Base-by-base conservation (phyloP, 2,329 filamentous ascomycete species). In the Xylaria sp. region DNA sequence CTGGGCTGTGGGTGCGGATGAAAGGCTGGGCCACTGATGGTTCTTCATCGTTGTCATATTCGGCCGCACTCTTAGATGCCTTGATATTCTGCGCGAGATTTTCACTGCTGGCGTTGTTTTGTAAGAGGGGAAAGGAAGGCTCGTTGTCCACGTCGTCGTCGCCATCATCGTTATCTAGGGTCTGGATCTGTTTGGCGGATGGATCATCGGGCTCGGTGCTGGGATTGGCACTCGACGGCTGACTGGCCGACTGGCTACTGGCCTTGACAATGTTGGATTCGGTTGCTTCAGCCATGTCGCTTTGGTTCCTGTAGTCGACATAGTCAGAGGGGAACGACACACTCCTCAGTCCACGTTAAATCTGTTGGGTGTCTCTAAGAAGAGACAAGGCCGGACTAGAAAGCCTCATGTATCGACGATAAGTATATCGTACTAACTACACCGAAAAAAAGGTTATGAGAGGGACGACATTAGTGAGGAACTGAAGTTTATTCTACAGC, bases 1-100 rank as follows among this genome's bases (percentile, higher is more conserved):
- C 82, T 11, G 85, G 86, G 72, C 86, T 89, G 25, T 81, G 82
- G 3, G 82, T 85, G 53, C 87, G 84, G 27, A 86, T 78, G 65
- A 89, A 89, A 3, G 87, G 87, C 65, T 82, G 82, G 27, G 86
- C 86, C 39, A 88, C 82, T 0, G 85, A 84, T 9, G 84, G 83
- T 69, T 89, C 87, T 66, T 89, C 87, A 51, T 87, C 85, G 69
- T 87, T 85, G 68, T 87, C 85, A 59, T 85, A 84, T 67, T 85
- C 84, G 36, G 68, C 56, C 49, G 61, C 39, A 55, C 45, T 69
- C 65, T 77, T 75, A 54, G 73, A 72, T 27, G 74, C 58, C 59
- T 74, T 73, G 51, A 71, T 73, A n/a, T 72, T 69, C 33, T 77
- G 73, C 36, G 78, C 71, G 22, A 79, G 74, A 9, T 77, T 75